A percentile compares a stretch with the other conserved stretches of the same genome.
phyloP scores from a whole-genome alignment of 108 stramenopile species.

The Cylindrotheca closterium region DNA sequence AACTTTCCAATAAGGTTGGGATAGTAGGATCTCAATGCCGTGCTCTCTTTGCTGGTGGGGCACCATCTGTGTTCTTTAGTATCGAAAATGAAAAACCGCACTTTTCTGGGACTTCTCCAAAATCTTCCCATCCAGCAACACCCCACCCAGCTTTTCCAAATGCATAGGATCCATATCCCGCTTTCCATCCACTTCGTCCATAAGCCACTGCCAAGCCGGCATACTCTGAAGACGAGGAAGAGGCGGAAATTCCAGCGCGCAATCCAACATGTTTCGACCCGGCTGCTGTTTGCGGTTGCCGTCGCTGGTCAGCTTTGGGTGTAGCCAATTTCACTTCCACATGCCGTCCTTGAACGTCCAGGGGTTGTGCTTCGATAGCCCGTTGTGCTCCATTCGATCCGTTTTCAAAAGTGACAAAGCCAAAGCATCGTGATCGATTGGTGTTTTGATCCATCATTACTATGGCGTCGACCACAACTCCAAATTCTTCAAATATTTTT shows the following conservation, averaged over 20 bases:
- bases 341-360: slow-evolving; percentile 67
- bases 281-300: slow-evolving; percentile 38
- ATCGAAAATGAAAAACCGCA: slow-evolving; percentile 80
- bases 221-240: slow-evolving; percentile 61
- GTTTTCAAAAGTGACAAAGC: slow-evolving; percentile 89
- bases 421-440: slow-evolving; percentile 84
- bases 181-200: slow-evolving; percentile 84
- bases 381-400: slow-evolving; percentile 76
- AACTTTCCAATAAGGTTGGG: no score
- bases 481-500: slow-evolving; percentile 84
- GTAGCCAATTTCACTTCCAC: slow-evolving; percentile 89
- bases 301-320: slow-evolving; percentile 69
- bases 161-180: slow-evolving; percentile 80
- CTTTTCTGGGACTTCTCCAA: slow-evolving; percentile 55
- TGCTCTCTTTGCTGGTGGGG: slow-evolving; percentile 10
- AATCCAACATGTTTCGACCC: slow-evolving; percentile 51
- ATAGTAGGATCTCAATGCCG: slow-evolving; percentile 12
- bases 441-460: slow-evolving; percentile 83
- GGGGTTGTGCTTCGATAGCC: slow-evolving; percentile 75
- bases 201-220: slow-evolving; percentile 81
- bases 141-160: slow-evolving; percentile 85
- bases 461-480: slow-evolving; percentile 78
- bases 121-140: slow-evolving; percentile 84
- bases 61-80: slow-evolving; percentile 22
- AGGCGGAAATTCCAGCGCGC: slow-evolving; percentile 59